Evolutionary conservation across 805 yeast species (phyloP).

Genomic region (Candida tallmaniae): DNA sequence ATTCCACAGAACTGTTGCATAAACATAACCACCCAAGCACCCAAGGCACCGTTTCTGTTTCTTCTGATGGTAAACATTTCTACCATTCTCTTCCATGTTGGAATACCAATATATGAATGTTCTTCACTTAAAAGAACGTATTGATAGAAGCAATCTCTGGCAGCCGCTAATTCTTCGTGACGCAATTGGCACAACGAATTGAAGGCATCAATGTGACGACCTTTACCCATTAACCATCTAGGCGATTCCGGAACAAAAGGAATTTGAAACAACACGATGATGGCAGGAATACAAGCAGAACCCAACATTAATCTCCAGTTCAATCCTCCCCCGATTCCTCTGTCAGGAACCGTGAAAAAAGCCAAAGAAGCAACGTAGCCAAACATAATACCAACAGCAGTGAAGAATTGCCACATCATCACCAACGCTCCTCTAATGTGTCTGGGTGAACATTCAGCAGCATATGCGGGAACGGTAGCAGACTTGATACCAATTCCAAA

Average conservation of each 20-base stretch:
- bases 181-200: conserved; percentile 46
- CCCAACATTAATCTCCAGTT: conserved; percentile 69
- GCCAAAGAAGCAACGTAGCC: conserved; percentile 61
- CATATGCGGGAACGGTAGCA: conserved; percentile 63
- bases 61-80: conserved; percentile 70
- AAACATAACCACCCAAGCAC: conserved; percentile 78
- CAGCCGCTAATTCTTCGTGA: conserved; percentile 48
- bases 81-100: conserved; percentile 42
- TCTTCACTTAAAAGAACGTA: conserved; percentile 58
- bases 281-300: conserved; percentile 53
- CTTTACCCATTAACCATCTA: conserved; percentile 59
- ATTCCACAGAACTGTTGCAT: conserved; percentile 92
- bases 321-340: conserved; percentile 41
- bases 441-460: conserved; percentile 60
- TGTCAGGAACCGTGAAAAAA: conserved; percentile 48
- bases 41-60: conserved; percentile 78
- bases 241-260: conserved; percentile 66
- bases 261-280: conserved; percentile 46
- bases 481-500: conserved; percentile 65
- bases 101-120: conserved; percentile 42
- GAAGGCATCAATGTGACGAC: conserved; percentile 45
- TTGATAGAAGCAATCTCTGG: conserved; percentile 61
- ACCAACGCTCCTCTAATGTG: conserved; percentile 59
- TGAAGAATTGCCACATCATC: conserved; percentile 71
- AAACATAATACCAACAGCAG: conserved; percentile 70